phyloP scores from a whole-genome alignment of 805 yeast species.

The Millerozyma acaciae region DNA sequence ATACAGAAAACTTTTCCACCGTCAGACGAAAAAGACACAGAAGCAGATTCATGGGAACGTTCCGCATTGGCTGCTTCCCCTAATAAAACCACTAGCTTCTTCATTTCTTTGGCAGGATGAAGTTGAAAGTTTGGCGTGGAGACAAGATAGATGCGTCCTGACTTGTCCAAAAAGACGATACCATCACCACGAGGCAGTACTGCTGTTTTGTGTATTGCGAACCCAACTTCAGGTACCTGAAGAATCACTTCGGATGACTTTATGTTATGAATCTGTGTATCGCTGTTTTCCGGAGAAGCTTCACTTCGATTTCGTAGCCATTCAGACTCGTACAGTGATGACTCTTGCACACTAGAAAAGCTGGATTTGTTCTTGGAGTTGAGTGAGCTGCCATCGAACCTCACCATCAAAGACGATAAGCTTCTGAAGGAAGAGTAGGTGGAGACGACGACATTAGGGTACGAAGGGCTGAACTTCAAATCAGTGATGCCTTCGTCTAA shows the following conservation, averaged over 20 bases:
- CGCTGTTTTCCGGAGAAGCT: constrained; percentile 17
- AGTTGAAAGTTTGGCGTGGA: constrained; percentile 48
- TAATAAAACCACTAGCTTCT: constrained; percentile 57
- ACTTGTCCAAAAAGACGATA: constrained; percentile 72
- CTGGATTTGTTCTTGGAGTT: constrained; percentile 23
- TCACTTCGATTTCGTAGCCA: constrained; percentile 6
- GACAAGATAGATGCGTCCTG: constrained; percentile 71
- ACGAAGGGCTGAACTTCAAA: constrained; percentile 48
- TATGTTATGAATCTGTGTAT: constrained; percentile 44
- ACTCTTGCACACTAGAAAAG: constrained; percentile 3
- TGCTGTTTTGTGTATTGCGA: constrained; percentile 66
- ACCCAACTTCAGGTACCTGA: constrained; percentile 76
- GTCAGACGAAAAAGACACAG: constrained; percentile 68
- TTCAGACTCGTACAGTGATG: constrained; percentile 10
- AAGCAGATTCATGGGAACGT: constrained; percentile 72
- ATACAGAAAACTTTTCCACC: constrained; percentile 75
- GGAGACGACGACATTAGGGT: constrained; percentile 33
- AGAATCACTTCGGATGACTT: constrained; percentile 34
- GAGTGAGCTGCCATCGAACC: constrained; percentile 46
- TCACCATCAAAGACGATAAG: constrained; percentile 29
- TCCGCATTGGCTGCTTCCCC: constrained; percentile 79
- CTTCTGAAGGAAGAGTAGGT: constrained; percentile 35
- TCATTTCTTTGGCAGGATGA: constrained; percentile 15
- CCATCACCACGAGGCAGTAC: constrained; percentile 86
- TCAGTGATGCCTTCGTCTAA: constrained; percentile 91